Percentiles rank a stretch among this genome's conserved stretches.
These are phyloP conservation scores for Amoeboaphelidium protococcarum DNA, from an alignment of 371 early-diverging fungal genomes.

Conservation along the genomic window DNA sequence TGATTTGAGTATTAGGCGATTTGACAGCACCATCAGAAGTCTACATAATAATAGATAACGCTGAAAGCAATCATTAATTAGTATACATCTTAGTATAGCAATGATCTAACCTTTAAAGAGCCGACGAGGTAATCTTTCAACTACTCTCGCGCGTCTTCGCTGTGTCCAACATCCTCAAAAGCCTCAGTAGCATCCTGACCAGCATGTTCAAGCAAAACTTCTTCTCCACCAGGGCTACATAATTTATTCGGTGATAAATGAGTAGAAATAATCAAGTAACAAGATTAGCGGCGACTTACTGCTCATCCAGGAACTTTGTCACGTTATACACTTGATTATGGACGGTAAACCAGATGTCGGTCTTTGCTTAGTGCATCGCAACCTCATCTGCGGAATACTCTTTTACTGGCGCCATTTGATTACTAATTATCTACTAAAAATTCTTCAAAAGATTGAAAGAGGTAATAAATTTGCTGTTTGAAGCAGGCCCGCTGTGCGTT, in stretches of 20 bases:
- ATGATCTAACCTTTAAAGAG: no score
- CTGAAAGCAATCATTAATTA: no score
- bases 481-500: no score
- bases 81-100: no score
- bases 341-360: slow-evolving; percentile 9
- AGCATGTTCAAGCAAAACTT: neutral
- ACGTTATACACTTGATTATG: slow-evolving; percentile 9
- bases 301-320: slow-evolving; percentile 5
- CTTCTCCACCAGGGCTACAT: neutral
- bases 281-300: neutral
- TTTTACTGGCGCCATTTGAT: slow-evolving; percentile 1
- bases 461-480: no score
- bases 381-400: neutral
- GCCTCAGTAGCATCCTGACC: slow-evolving; percentile 1
- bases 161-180: neutral
- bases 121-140: neutral
- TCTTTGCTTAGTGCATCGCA: slow-evolving; percentile 2
- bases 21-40: no score
- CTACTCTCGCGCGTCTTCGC: neutral
- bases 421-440: no score
- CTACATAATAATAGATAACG: no score
- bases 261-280: neutral
- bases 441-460: no score
- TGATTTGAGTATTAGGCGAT: no score
- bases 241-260: no score